Evolutionary conservation across 768 basidiomycete genomes (phyloP).

Genomic region (Podaxis sp.): DNA sequence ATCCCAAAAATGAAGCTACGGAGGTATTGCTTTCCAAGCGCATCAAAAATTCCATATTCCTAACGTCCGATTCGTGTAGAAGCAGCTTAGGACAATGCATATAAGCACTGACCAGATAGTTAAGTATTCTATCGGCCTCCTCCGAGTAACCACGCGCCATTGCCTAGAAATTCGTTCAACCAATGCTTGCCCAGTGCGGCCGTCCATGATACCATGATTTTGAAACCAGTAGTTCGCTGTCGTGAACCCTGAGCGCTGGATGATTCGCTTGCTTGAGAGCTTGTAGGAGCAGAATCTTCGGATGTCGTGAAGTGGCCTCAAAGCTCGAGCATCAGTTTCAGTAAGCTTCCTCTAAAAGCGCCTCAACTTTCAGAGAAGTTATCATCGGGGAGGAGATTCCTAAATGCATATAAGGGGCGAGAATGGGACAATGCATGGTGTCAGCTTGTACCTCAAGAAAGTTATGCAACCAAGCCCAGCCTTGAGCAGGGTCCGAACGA

Average conservation of each 20-base stretch:
- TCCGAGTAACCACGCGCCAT: conserved; percentile 75
- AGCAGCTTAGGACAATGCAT: conserved; percentile 4
- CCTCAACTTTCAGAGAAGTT: conserved; percentile 65
- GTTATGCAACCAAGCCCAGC: conserved; percentile 76
- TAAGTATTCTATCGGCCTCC: conserved; percentile 77
- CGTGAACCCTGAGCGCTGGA: conserved; percentile 26
- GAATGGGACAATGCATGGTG: neutral
- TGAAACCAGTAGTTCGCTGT: conserved; percentile 54
- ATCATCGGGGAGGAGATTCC: conserved; percentile 73
- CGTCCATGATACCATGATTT: conserved; percentile 48
- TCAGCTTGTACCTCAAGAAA: conserved; percentile 53
- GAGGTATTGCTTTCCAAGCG: conserved; percentile 79
- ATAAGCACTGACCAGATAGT: conserved; percentile 53
- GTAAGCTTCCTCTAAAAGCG: neutral
- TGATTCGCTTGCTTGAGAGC: conserved; percentile 27
- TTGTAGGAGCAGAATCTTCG: conserved; percentile 33
- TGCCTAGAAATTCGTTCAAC: conserved; percentile 26
- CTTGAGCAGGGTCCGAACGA: conserved; percentile 66
- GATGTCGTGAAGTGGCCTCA: conserved; percentile 54
- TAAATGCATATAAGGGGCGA: conserved; percentile 19
- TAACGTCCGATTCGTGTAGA: conserved; percentile 21
- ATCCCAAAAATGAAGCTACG: conserved; percentile 83
- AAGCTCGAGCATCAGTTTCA: conserved; percentile 6
- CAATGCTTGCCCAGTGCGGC: neutral
- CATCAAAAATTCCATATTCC: conserved; percentile 88